Evolutionary conservation across 768 basidiomycete species (phyloP), one percentile per base, ranked within the genome.

Genomic region (Crepidotus variabilis): DNA sequence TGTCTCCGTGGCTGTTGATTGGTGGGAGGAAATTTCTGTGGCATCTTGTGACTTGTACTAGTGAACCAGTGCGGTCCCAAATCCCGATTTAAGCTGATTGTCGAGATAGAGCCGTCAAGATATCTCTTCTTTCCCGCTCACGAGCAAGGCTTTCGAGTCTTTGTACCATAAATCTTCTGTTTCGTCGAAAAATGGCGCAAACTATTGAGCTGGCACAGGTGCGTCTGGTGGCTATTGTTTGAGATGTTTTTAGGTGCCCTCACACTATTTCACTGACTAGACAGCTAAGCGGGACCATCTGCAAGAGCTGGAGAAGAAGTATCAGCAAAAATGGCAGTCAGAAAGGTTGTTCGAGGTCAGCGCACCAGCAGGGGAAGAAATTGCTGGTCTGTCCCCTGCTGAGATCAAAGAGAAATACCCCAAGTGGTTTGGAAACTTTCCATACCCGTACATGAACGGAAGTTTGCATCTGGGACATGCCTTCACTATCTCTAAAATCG

Each of bases 381-480:
- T 87, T 46, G 74, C 74, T 55, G 85, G 84, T 57, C 80, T 90
- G 50, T 82, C 86, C 10, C 75, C 75, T 16, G 77, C 79, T 20
- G 78, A 95, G 66, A 74, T 96, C 65, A 78, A 79, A 59, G 78
- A 87, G 65, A 84, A 86, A 72, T 83, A 85, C 70, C 95, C 95
- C 18, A 98, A 98, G 77, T 98, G 95, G 93, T 90, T 98, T 68
- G 97, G 96, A 53, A 97, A 86, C 74, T 96, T 90, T 72, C 95
- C 95, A 51, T 97, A 79, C 74, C 92, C 94, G 1, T 99, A 99
- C 80, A 98, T 98, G 94, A 99, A 99, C 66, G 97, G 97, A 47
- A 92, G 90, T 63, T 78, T 98, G 63, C 97, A 99, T 72, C 80
- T 98, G 22, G 97, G 97, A 21, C 97, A 99, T 73, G 96, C 90